phyloP scores from a whole-genome alignment of 2,329 filamentous ascomycete genomes.

The Fusarium concolor region DNA sequence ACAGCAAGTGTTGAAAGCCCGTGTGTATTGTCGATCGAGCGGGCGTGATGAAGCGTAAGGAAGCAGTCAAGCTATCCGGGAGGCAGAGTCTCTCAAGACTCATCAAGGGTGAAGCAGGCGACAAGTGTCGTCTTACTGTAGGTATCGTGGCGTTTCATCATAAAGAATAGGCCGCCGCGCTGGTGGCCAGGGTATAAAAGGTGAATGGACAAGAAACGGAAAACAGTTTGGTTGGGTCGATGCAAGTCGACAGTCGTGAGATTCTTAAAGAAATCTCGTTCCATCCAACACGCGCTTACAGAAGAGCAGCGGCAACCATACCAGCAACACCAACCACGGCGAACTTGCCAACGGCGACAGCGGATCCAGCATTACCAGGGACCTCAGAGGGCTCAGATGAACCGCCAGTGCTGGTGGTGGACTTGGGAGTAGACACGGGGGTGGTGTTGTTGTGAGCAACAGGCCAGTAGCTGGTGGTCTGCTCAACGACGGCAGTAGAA shows the following conservation, averaged over 20 bases:
- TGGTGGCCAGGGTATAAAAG: slow-evolving; percentile 30
- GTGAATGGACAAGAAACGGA: slow-evolving; percentile 37
- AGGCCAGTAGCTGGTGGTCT: slow-evolving; percentile 34
- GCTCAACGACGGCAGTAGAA: slow-evolving; percentile 22
- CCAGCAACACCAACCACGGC: slow-evolving; percentile 63
- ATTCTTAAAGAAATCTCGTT: slow-evolving; percentile 6
- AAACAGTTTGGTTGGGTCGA: slow-evolving; percentile 35
- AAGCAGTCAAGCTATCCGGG: slow-evolving; percentile 44
- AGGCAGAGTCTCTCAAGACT: slow-evolving; percentile 42
- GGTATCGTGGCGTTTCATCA: slow-evolving; percentile 47
- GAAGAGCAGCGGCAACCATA: slow-evolving; percentile 61
- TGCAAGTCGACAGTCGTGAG: slow-evolving; percentile 31
- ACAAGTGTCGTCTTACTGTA: slow-evolving; percentile 39
- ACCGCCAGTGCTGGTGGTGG: slow-evolving; percentile 38
- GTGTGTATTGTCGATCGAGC: slow-evolving; percentile 32
- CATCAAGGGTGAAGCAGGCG: slow-evolving; percentile 42
- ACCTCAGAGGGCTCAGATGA: slow-evolving; percentile 51
- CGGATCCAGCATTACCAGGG: slow-evolving; percentile 57
- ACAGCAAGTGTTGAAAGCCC: slow-evolving; percentile 38
- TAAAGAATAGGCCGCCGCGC: slow-evolving; percentile 36
- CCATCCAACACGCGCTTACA: slow-evolving; percentile 55
- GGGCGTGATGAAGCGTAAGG: slow-evolving; percentile 45
- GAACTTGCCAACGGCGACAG: slow-evolving; percentile 58
- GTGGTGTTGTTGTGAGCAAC: slow-evolving; percentile 48
- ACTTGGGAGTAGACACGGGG: slow-evolving; percentile 38